phyloP scores from a whole-genome alignment of 306 rosid genomes.

The Cicer cuneatum region DNA sequence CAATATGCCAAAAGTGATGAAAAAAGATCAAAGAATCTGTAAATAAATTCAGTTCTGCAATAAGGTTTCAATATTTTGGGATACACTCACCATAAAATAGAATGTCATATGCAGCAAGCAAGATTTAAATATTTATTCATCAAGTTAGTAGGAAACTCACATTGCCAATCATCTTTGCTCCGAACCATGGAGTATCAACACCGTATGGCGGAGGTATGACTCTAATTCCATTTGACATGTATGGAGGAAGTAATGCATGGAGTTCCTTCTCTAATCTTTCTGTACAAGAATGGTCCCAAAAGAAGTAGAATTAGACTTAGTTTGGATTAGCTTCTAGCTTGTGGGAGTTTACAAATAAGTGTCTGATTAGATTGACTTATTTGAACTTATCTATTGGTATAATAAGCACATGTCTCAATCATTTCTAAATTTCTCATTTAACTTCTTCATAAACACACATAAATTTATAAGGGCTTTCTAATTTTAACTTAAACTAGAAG shows the following conservation, averaged over 20 bases:
- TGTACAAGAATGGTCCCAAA: constrained; percentile 49
- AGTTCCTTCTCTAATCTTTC: constrained; percentile 81
- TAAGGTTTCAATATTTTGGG: constrained; percentile 20
- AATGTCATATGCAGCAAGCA: too few species aligned
- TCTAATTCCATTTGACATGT: constrained; percentile 58
- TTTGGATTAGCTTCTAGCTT: constrained; percentile 5
- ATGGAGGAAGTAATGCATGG: constrained; percentile 61
- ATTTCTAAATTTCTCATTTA: not conserved
- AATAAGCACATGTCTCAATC: not conserved
- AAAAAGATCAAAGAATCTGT: not conserved
- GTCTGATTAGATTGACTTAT: not conserved
- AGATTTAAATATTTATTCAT: too few species aligned
- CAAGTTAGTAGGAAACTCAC: too few species aligned
- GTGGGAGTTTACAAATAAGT: not conserved
- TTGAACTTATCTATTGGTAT: not conserved
- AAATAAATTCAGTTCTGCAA: not conserved
- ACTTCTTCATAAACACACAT: not conserved
- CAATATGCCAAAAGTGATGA: not conserved
- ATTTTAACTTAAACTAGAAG: not conserved
- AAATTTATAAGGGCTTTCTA: not conserved
- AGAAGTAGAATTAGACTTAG: constrained; percentile 19
- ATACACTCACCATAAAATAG: too few species aligned
- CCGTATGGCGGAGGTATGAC: constrained; percentile 87
- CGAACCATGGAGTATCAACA: constrained; percentile 85
- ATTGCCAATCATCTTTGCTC: constrained; percentile 81